phyloP scores from a whole-genome alignment of 169 alveolate species.

The Plasmodium vinckei region DNA sequence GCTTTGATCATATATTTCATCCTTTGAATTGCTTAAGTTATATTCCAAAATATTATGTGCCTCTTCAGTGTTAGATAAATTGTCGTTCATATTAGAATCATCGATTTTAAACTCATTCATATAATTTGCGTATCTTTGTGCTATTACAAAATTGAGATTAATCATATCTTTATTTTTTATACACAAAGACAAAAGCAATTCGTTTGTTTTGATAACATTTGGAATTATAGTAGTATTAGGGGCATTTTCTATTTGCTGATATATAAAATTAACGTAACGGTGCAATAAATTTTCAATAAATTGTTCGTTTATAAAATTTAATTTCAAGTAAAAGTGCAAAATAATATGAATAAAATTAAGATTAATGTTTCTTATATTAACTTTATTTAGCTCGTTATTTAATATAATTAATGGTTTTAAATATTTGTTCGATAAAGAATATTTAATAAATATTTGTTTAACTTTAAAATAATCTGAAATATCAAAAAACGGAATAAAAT shows the following conservation, averaged over 20 bases:
- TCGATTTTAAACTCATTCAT: slow-evolving; percentile 8
- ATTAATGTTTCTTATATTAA: slow-evolving; percentile 31
- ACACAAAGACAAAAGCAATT: slow-evolving; percentile 45
- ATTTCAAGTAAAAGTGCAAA: slow-evolving; percentile 32
- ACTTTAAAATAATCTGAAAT: slow-evolving; percentile 29
- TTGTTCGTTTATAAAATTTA: slow-evolving; percentile 43
- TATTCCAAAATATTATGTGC: not conserved
- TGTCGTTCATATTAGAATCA: not conserved
- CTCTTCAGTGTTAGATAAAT: not conserved
- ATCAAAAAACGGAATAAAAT: slow-evolving; percentile 32
- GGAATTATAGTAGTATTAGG: not conserved
- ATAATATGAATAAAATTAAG: slow-evolving; percentile 32
- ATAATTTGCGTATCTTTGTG: slow-evolving; percentile 45
- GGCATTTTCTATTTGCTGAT: slow-evolving; percentile 16
- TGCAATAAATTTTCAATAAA: slow-evolving; percentile 28
- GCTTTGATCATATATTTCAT: not conserved
- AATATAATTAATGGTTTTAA: slow-evolving; percentile 20
- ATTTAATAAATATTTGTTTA: slow-evolving; percentile 60
- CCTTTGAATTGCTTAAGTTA: not conserved
- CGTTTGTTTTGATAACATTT: slow-evolving; percentile 46
- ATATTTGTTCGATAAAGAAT: slow-evolving; percentile 43
- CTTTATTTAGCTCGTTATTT: slow-evolving; percentile 55
- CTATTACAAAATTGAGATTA: slow-evolving; percentile 24
- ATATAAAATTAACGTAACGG: slow-evolving; percentile 5
- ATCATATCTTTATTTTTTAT: slow-evolving; percentile 54